Evolutionary conservation across 2,329 filamentous ascomycete genomes (phyloP).

Genomic region (Phyllosticta citrichinensis): DNA sequence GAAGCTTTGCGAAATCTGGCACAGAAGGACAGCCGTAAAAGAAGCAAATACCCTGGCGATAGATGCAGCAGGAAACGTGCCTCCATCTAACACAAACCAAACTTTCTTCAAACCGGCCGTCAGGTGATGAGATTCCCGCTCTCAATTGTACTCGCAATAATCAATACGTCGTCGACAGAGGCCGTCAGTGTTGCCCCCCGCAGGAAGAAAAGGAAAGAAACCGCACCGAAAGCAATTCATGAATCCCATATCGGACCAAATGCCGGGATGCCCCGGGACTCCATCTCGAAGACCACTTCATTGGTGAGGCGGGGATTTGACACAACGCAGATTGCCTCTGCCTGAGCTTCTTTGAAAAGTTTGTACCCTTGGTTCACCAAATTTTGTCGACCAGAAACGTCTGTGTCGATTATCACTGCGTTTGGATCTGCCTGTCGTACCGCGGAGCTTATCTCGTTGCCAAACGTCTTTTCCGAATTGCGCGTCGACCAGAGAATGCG

Average conservation of each 20-base stretch:
- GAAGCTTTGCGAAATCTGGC: not conserved
- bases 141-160: not conserved
- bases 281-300: slow-evolving; percentile 59
- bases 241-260: slow-evolving; percentile 69
- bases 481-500: slow-evolving; percentile 62
- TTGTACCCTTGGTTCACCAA: slow-evolving; percentile 47
- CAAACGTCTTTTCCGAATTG: slow-evolving; percentile 53
- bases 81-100: not conserved
- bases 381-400: slow-evolving; percentile 45
- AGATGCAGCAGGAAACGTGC: not conserved
- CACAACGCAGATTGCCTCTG: slow-evolving; percentile 64
- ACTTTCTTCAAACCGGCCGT: not conserved
- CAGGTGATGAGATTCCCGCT: not conserved
- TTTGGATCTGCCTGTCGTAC: slow-evolving; percentile 50
- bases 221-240: slow-evolving; percentile 21
- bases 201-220: not conserved
- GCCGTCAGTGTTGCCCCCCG: not conserved
- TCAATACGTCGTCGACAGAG: not conserved
- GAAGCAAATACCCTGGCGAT: not conserved
- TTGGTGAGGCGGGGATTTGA: slow-evolving; percentile 59
- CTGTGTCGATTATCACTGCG: slow-evolving; percentile 60
- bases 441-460: slow-evolving; percentile 43
- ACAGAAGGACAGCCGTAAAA: not conserved
- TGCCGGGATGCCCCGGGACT: slow-evolving; percentile 54
- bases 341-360: slow-evolving; percentile 36